phyloP scores from a whole-genome alignment of 1,284 basidiomycete species.

The Puccinia brachypodii region DNA sequence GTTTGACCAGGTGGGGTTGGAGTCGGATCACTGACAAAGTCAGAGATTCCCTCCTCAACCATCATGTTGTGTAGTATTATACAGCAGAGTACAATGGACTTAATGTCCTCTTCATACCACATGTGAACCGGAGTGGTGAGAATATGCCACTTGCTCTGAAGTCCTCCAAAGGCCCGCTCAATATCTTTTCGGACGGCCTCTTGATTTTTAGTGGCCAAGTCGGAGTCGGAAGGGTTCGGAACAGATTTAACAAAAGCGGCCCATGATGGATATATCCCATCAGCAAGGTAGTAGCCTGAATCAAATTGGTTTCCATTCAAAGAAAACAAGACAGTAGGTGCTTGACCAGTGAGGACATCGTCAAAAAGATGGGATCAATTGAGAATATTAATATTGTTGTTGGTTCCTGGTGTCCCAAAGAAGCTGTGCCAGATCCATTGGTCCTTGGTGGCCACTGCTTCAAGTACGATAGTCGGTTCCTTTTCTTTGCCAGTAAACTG shows the following conservation, averaged over 20 bases:
- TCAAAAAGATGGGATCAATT: not conserved
- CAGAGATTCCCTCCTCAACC: not conserved
- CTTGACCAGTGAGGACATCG: not conserved
- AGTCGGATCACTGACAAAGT: not conserved
- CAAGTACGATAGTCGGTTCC: no score
- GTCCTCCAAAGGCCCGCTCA: not conserved
- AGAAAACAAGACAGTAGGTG: not conserved
- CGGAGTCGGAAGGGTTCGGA: not conserved
- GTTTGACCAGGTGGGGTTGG: not conserved
- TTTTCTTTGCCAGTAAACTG: no score
- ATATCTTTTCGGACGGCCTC: not conserved
- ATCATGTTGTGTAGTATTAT: slow-evolving; percentile 11
- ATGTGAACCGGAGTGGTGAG: not conserved
- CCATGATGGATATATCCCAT: no score
- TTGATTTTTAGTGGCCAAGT: not conserved
- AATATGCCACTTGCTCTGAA: no score
- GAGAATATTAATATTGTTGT: no score
- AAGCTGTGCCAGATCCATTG: no score
- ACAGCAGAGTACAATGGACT: not conserved
- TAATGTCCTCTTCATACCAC: not conserved
- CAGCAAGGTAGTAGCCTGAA: not conserved
- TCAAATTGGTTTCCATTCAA: not conserved
- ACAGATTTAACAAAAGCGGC: not conserved
- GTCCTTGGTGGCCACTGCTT: no score
- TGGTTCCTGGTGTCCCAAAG: no score